Evolutionary conservation across 192 early-diverging fungal genomes (phyloP).

Genomic region (Umbelopsis ramanniana): DNA sequence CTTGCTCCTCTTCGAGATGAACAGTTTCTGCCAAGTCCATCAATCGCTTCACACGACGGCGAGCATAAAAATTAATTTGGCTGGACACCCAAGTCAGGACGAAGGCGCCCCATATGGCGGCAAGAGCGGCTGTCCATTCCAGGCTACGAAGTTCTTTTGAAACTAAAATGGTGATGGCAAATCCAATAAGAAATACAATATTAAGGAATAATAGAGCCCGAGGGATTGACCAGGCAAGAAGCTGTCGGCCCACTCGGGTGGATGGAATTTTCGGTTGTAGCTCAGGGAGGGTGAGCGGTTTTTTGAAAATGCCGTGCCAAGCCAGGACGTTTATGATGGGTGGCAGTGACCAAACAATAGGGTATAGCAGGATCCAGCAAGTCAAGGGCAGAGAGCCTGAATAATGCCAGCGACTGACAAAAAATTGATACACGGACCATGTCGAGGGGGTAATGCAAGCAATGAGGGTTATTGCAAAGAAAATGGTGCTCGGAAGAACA

Average conservation of each 20-base stretch:
- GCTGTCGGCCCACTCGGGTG: slow-evolving; percentile 8
- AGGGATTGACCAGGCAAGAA: slow-evolving; percentile 23
- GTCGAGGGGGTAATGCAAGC: slow-evolving; percentile 8
- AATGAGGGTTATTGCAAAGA: slow-evolving; percentile 15
- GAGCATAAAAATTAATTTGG: slow-evolving; percentile 27
- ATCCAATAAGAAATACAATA: slow-evolving; percentile 11
- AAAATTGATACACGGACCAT: background rate
- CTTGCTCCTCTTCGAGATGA: slow-evolving; percentile 2
- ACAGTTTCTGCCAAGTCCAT: background rate
- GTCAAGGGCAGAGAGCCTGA: slow-evolving; percentile 16
- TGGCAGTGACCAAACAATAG: slow-evolving; percentile 24
- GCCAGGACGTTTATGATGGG: slow-evolving; percentile 23
- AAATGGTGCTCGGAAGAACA: slow-evolving; percentile 14
- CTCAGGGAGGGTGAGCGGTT: background rate
- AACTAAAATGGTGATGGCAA: slow-evolving; percentile 7
- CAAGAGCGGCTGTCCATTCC: slow-evolving; percentile 5
- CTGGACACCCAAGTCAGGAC: slow-evolving; percentile 23
- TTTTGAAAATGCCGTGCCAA: slow-evolving; percentile 26
- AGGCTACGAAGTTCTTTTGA: slow-evolving; percentile 7
- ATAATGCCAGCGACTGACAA: slow-evolving; percentile 8
- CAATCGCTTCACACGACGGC: slow-evolving; percentile 15
- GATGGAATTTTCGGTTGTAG: slow-evolving; percentile 8
- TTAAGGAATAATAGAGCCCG: slow-evolving; percentile 15
- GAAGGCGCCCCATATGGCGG: slow-evolving; percentile 26
- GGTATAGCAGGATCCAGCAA: slow-evolving; percentile 15